Evolutionary conservation across 352 stramenopile genomes (phyloP), one percentile per base, ranked within the genome.

Genomic region (Stephanocyclus meneghinianus): DNA sequence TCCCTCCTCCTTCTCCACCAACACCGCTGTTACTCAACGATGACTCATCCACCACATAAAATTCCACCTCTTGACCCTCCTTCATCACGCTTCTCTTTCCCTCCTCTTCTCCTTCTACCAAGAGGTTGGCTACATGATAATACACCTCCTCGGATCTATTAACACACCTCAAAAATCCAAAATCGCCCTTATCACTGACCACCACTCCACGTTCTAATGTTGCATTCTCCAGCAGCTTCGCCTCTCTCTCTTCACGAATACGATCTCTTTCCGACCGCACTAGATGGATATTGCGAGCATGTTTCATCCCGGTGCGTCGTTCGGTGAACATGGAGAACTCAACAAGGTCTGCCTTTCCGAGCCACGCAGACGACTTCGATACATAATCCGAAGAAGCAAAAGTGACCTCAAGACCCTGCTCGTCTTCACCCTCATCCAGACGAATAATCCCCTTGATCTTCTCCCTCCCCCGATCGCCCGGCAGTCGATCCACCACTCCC

Each of bases 71-170:
- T 78, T 90, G 71, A 26, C 71, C 71, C 15, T 77, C 59, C 60
- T 16, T 51, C 29, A 82, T 48, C 16, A 55, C 50, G 26, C 53
- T 71, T 26, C 74, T 74, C 45, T 71, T 74, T 61, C 83, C 44
- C 29, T 83, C 55, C 62, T 77, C 59, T 29, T 60, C 26, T 53
- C 9, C 60, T n/a, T 57, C 61, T 10, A 72, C 4, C 18, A 65
- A 37, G n/a, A 90, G 35, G 69, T 87, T 72, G 0, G 80, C 87
- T 67, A 85, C 75, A 74, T 92, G 87, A 78, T 87, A 92, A 65
- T 91, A 91, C 11, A 92, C 78, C 61, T 91, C 70, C 35, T 87
- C 80, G 10, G 71, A 57, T 32, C 87, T 77, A 62, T 62, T 76
- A 16, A 80, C 85, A 53, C 71, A 86, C 45, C 68, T 80, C 2